These are phyloP conservation scores for Eimeria acervulina DNA, from an alignment of 169 alveolate genomes.

Conservation along the genomic window DNA sequence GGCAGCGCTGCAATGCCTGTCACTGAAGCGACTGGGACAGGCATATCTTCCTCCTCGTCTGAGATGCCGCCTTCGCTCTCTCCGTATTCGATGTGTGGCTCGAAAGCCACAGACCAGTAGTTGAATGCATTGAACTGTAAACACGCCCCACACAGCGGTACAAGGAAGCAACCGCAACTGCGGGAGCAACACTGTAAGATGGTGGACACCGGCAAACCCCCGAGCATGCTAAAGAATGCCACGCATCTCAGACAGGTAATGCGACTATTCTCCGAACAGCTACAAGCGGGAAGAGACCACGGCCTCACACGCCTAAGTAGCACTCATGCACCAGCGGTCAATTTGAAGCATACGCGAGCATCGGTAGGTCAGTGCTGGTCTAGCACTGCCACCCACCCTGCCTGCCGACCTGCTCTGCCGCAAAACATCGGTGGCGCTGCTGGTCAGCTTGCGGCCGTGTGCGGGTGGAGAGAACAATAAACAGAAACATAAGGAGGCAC, in stretches of 20 bases:
- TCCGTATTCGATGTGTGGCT: constrained; percentile 57
- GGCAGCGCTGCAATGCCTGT: not conserved
- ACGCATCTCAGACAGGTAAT: not conserved
- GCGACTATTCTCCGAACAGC: not conserved
- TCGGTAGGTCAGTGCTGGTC: not conserved
- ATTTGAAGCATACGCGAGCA: not conserved
- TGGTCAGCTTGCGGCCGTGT: constrained; percentile 13
- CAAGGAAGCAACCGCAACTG: not conserved
- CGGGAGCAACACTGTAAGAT: not conserved
- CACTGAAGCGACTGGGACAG: constrained; percentile 1
- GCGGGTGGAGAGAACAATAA: not conserved
- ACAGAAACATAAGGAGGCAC: not conserved
- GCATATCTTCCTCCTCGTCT: constrained; percentile 58
- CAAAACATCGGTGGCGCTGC: not conserved
- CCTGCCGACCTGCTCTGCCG: not conserved
- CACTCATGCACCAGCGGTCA: not conserved
- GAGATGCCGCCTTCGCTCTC: constrained; percentile 62
- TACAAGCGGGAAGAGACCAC: not conserved
- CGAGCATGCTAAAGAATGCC: constrained; percentile 1
- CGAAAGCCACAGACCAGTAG: constrained; percentile 77
- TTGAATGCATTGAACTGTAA: constrained; percentile 81
- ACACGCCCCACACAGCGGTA: constrained; percentile 43
- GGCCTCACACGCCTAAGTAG: not conserved
- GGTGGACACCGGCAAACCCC: not conserved
- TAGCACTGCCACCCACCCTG: not conserved